These are phyloP conservation scores for Globisporangium spiculum DNA, from an alignment of 352 stramenopile species.

Conservation along the genomic window DNA sequence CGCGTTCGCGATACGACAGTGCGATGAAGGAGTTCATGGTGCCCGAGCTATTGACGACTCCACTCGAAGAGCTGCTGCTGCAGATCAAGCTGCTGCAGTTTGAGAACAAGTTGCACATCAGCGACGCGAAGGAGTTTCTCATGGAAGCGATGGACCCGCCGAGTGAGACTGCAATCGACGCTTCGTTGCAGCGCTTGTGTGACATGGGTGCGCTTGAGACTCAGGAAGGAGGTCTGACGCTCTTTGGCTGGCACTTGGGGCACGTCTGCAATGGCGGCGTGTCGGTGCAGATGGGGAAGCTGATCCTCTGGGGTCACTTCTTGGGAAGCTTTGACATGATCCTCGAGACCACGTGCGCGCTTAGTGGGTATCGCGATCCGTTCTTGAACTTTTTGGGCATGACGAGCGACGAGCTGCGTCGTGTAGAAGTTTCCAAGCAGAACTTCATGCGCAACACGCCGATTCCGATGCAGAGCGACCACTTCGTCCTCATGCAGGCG, in stretches of 20 bases:
- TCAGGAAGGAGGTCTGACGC: slow-evolving; percentile 36
- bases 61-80: slow-evolving; percentile 71
- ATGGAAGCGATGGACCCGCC: slow-evolving; percentile 92
- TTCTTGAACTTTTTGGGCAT: slow-evolving; percentile 75
- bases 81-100: slow-evolving; percentile 77
- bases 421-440: slow-evolving; percentile 56
- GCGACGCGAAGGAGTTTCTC: slow-evolving; percentile 84
- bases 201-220: slow-evolving; percentile 69
- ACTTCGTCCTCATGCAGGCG: slow-evolving; percentile 66
- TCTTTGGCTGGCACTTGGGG: slow-evolving; percentile 72
- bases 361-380: slow-evolving; percentile 75
- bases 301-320: slow-evolving; percentile 68
- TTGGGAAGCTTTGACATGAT: slow-evolving; percentile 64
- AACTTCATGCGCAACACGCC: slow-evolving; percentile 41
- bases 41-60: slow-evolving; percentile 67
- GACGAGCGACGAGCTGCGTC: slow-evolving; percentile 48
- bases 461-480: slow-evolving; percentile 58
- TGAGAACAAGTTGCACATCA: slow-evolving; percentile 71
- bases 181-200: slow-evolving; percentile 85
- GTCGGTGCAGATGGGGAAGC: slow-evolving; percentile 65
- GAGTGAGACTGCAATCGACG: slow-evolving; percentile 86
- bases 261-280: slow-evolving; percentile 70
- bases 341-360: slow-evolving; percentile 60
- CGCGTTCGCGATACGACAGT: slow-evolving; percentile 53
- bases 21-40: slow-evolving; percentile 77